These are phyloP conservation scores for Scedosporium minutisporum DNA, from an alignment of 2,329 filamentous ascomycete species.

Conservation along the genomic window DNA sequence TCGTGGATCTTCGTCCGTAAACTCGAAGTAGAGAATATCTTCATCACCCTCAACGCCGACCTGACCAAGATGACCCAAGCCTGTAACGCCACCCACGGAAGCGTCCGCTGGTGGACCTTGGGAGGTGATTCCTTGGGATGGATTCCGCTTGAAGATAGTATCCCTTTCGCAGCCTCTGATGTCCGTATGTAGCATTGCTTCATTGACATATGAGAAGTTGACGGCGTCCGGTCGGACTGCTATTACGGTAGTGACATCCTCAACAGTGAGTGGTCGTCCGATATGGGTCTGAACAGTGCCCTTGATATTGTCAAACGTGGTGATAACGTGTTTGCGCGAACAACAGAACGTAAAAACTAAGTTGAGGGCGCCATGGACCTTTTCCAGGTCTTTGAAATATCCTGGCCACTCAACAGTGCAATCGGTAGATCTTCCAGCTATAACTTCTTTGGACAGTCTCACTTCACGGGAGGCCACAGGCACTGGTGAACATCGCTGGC, in stretches of 20 bases:
- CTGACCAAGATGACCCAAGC: slow-evolving; percentile 26
- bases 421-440: neutral
- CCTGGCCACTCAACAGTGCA: slow-evolving; percentile 54
- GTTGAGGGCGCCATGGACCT: slow-evolving; percentile 77
- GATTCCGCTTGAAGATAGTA: slow-evolving; percentile 43
- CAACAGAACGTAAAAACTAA: slow-evolving; percentile 92
- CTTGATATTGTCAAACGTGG: slow-evolving; percentile 83
- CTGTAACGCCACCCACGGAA: slow-evolving; percentile 47
- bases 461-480: too few relatives aligned
- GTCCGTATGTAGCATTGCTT: slow-evolving; percentile 72
- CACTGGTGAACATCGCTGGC: too few relatives aligned
- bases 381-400: slow-evolving; percentile 61
- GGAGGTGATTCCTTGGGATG: slow-evolving; percentile 16
- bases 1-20: slow-evolving; percentile 76
- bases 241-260: slow-evolving; percentile 76
- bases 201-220: slow-evolving; percentile 79
- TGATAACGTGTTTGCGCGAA: slow-evolving; percentile 83
- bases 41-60: slow-evolving; percentile 10
- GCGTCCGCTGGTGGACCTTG: slow-evolving; percentile 42
- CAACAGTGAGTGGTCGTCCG: slow-evolving; percentile 56
- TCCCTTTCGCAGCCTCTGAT: slow-evolving; percentile 59
- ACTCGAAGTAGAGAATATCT: slow-evolving; percentile 83
- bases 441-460: too few relatives aligned
- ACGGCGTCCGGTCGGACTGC: slow-evolving; percentile 68
- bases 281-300: slow-evolving; percentile 77